Conservation (phyloP, 805 yeast species). For the Kurtzmaniella fragi region DNA sequence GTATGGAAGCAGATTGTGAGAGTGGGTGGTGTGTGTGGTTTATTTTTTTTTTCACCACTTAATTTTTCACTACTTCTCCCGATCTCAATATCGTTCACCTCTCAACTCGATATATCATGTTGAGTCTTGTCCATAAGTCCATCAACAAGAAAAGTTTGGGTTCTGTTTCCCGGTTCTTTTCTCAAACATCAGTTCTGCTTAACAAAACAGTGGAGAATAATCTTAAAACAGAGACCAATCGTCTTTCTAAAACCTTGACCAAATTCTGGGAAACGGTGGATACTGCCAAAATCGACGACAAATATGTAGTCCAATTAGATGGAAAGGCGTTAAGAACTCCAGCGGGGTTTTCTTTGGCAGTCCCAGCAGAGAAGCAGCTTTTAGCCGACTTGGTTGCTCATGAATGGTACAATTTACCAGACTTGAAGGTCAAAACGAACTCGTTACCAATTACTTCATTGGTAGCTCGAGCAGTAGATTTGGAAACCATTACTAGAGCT, state of each 20-base stretch:
- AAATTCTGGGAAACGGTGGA: slow-evolving; percentile 81
- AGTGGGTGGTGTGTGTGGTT: too few species aligned
- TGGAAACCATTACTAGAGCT: slow-evolving; percentile 24
- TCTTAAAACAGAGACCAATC: slow-evolving; percentile 56
- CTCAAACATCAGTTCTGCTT: too few species aligned
- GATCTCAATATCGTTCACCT: too few species aligned
- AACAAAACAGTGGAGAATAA: slow-evolving; percentile 47
- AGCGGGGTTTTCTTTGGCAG: slow-evolving; percentile 59
- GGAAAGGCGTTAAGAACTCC: slow-evolving; percentile 80
- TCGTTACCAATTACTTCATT: slow-evolving; percentile 84
- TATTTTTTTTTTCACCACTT: too few species aligned
- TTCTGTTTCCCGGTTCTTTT: too few species aligned
- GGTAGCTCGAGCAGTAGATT: slow-evolving; percentile 81
- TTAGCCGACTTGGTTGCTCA: slow-evolving; percentile 74
- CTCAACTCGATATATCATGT: too few species aligned
- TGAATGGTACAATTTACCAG: slow-evolving; percentile 81
- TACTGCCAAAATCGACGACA: slow-evolving; percentile 24
- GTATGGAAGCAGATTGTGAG: too few species aligned
- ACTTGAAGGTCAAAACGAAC: slow-evolving; percentile 64
- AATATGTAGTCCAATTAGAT: slow-evolving; percentile 60
- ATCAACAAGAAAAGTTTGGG: too few species aligned
- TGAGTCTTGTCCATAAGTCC: too few species aligned
- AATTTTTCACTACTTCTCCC: too few species aligned
- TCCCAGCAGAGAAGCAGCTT: slow-evolving; percentile 55
- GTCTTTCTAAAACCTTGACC: slow-evolving; percentile 60